Evolutionary conservation across 495 filamentous ascomycete genomes (phyloP), one percentile per base, ranked within the genome.

Genomic region (Immersiella caudata): DNA sequence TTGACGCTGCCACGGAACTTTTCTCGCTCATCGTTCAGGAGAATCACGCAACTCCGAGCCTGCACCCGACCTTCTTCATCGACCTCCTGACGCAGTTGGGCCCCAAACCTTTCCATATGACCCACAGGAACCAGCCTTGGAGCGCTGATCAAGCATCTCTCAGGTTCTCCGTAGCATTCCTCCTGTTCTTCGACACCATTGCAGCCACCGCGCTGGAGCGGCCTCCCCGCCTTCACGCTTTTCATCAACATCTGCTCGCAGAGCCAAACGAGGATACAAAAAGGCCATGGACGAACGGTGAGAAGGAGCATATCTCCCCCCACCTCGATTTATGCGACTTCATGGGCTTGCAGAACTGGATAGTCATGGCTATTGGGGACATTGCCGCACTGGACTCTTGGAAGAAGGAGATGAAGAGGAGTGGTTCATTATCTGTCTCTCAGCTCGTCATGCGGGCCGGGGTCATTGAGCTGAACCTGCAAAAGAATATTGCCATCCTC

Each of bases 61-160:
- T 29, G 52, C 6, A 57, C 69, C 25, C 61, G n/a, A 68, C 70
- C 36, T 73, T 73, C 55, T 69, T 73, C 62, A 70, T 79, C 66
- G 60, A 76, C 46, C 67, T 70, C n/a, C 74, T 73, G 3, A 58
- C 81, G 22, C 74, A 78, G 9, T 74, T 78, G 14, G 65, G 73
- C 8, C 60, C 70, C 20, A 73, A 20, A 35, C 71, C 74, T 51
- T 68, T 74, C 27, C 57, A 56, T 0, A 60, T 64, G 20, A 69
- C 73, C 9, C 60, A 68, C 14, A 62, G 61, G 25, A 57, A 62
- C 59, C 72, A 73, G 26, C 73, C 78, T n/a, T 79, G 75, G 65
- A 83, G 74, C 25, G 71, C 84, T 8, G 82, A 85, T 55, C 83
- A 86, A 68, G 79, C 84, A 0, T 81, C 81, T 22, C 80, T 86